Evolutionary conservation across 148 eudicot genomes (phyloP).

Genomic region (Heliosperma pusillum): DNA sequence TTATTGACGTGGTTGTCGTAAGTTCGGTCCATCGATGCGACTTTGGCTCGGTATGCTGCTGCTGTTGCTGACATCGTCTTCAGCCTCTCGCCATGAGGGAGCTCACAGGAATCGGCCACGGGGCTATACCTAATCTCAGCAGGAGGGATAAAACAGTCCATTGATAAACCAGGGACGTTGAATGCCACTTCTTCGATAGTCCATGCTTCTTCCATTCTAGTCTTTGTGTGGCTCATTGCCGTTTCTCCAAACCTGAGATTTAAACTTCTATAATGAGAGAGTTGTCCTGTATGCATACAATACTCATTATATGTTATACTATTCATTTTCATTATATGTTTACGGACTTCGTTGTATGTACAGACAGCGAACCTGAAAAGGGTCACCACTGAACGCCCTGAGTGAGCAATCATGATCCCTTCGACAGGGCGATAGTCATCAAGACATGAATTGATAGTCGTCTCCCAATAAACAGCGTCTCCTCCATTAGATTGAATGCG

Average conservation of each 20-base stretch:
- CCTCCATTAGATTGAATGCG: conserved; percentile 90
- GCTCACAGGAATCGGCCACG: conserved; percentile 54
- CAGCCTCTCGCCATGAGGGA: conserved; percentile 52
- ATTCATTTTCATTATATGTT: neutral
- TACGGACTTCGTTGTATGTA: neutral
- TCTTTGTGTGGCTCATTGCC: conserved; percentile 74
- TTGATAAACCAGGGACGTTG: conserved; percentile 71
- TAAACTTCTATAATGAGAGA: neutral
- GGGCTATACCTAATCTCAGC: conserved; percentile 67
- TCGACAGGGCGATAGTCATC: conserved; percentile 83
- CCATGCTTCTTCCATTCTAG: conserved; percentile 79
- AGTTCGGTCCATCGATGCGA: conserved; percentile 51
- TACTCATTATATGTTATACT: neutral
- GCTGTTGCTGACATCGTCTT: conserved; percentile 51
- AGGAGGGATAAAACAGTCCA: conserved; percentile 90
- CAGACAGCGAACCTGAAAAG: conserved; percentile 55
- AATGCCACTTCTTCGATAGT: conserved; percentile 75
- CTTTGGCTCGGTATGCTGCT: conserved; percentile 65
- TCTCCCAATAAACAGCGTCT: conserved; percentile 96
- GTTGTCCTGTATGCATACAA: neutral
- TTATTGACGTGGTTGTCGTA: conserved; percentile 37
- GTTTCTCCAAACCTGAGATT: conserved; percentile 81
- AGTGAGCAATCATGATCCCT: conserved; percentile 93
- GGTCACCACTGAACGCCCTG: conserved; percentile 88
- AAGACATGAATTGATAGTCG: conserved; percentile 73